Conservation (phyloP, 176 grass and related monocot genomes). For the Canna indica region DNA sequence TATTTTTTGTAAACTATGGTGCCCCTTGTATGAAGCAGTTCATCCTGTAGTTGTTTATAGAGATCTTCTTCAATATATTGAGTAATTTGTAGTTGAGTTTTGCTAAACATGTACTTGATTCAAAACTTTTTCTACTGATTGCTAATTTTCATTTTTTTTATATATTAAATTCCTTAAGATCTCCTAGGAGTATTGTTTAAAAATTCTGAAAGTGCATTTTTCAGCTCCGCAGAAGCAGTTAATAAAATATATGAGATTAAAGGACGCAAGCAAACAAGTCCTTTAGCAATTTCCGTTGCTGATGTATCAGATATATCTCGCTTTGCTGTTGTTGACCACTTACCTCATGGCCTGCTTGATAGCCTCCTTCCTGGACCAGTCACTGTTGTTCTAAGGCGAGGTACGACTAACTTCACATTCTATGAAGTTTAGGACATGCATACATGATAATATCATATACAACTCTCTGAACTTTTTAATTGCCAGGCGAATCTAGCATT, state of each 20-base stretch:
- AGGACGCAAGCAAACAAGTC: slow-evolving; percentile 65
- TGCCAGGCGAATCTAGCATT: slow-evolving; percentile 35
- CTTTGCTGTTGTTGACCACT: slow-evolving; percentile 69
- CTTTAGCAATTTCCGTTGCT: slow-evolving; percentile 84
- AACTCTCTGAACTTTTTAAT: background rate
- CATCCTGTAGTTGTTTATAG: background rate
- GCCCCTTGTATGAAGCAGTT: too few species aligned
- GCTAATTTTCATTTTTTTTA: background rate
- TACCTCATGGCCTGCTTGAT: slow-evolving; percentile 72
- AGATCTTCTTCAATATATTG: background rate
- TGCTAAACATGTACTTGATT: too few species aligned
- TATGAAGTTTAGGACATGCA: background rate
- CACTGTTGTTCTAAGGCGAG: slow-evolving; percentile 84
- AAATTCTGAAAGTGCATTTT: slow-evolving; percentile 26
- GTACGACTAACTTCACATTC: slow-evolving; percentile 23
- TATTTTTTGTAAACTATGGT: too few species aligned
- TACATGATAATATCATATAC: too few species aligned
- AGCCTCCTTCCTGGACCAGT: slow-evolving; percentile 80
- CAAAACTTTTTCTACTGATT: background rate
- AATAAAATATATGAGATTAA: slow-evolving; percentile 91
- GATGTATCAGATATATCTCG: slow-evolving; percentile 68
- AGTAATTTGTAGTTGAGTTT: too few species aligned
- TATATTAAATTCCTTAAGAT: background rate
- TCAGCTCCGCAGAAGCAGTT: slow-evolving; percentile 81
- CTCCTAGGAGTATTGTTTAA: background rate